Conservation (phyloP, 805 yeast species). For the Cyberlindnera xylosilytica region DNA sequence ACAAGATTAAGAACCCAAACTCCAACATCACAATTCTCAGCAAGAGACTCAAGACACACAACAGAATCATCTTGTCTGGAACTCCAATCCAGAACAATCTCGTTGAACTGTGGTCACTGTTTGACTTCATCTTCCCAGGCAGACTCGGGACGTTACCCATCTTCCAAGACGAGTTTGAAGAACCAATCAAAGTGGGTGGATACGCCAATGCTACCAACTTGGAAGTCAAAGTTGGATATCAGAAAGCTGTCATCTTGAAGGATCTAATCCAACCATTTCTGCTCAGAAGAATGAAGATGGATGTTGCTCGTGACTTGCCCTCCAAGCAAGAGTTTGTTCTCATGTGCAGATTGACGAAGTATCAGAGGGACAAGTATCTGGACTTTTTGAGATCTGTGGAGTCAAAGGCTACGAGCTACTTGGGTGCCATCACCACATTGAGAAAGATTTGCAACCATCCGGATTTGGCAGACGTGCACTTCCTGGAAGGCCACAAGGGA, state of each 20-base stretch:
- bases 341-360: conserved; percentile 79
- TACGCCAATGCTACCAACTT: conserved; percentile 95
- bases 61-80: conserved; percentile 86
- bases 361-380: conserved; percentile 71
- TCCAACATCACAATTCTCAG: conserved; percentile 82
- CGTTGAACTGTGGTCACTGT: conserved; percentile 89
- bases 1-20: conserved; percentile 93
- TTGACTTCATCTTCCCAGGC: conserved; percentile 95
- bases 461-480: conserved; percentile 59
- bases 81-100: conserved; percentile 96
- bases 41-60: conserved; percentile 79
- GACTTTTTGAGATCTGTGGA: conserved; percentile 77
- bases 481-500: conserved; percentile 26
- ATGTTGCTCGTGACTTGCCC: conserved; percentile 94
- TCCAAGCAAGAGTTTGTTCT: conserved; percentile 91
- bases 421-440: conserved; percentile 85
- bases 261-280: conserved; percentile 89
- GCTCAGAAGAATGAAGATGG: conserved; percentile 81
- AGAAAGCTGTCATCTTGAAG: conserved; percentile 88
- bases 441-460: conserved; percentile 97
- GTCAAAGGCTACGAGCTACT: conserved; percentile 68
- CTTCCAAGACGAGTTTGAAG: conserved; percentile 86
- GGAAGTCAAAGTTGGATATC: conserved; percentile 94
- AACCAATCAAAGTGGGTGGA: conserved; percentile 95
- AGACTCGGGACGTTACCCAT: conserved; percentile 92